These are phyloP conservation scores for Parafenestella ontariensis DNA, from an alignment of 2,329 filamentous ascomycete species.

Conservation along the genomic window DNA sequence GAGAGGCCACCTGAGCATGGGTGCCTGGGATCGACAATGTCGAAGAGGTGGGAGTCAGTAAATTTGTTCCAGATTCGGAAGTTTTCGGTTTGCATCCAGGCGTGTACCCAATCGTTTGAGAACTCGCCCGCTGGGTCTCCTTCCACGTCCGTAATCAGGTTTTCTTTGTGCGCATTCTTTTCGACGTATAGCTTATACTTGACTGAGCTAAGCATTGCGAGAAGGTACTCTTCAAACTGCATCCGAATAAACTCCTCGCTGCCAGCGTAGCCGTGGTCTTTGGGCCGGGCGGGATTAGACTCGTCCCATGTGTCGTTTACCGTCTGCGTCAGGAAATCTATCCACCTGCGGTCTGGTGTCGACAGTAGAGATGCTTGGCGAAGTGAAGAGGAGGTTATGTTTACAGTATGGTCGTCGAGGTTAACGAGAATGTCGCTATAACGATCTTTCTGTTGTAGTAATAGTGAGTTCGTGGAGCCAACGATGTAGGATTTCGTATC, in stretches of 20 bases:
- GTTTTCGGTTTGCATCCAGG: conserved; percentile 88
- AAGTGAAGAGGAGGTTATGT: conserved; percentile 80
- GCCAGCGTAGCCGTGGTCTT: conserved; percentile 90
- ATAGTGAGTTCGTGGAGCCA: conserved; percentile 92
- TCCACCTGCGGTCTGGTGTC: conserved; percentile 90
- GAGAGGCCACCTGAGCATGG: conserved; percentile 91
- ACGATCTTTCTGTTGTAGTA: conserved; percentile 91
- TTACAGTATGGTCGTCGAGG: conserved; percentile 86
- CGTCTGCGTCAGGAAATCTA: conserved; percentile 91
- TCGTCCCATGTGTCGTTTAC: conserved; percentile 98
- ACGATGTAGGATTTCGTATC: conserved; percentile 98
- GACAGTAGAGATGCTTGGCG: conserved; percentile 79
- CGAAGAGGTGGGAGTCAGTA: conserved; percentile 84
- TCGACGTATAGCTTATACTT: conserved; percentile 75
- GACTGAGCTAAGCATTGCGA: conserved; percentile 84
- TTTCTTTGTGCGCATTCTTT: conserved; percentile 60
- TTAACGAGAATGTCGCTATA: conserved; percentile 98
- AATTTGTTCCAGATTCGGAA: conserved; percentile 82
- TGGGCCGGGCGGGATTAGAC: conserved; percentile 83
- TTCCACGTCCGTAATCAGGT: conserved; percentile 69
- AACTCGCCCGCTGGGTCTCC: conserved; percentile 88
- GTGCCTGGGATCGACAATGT: conserved; percentile 90
- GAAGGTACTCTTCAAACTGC: conserved; percentile 95
- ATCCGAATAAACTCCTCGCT: conserved; percentile 97
- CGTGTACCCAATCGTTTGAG: conserved; percentile 81